Evolutionary conservation across 768 basidiomycete genomes (phyloP).

Genomic region (Phanerodontia chrysosporium): DNA sequence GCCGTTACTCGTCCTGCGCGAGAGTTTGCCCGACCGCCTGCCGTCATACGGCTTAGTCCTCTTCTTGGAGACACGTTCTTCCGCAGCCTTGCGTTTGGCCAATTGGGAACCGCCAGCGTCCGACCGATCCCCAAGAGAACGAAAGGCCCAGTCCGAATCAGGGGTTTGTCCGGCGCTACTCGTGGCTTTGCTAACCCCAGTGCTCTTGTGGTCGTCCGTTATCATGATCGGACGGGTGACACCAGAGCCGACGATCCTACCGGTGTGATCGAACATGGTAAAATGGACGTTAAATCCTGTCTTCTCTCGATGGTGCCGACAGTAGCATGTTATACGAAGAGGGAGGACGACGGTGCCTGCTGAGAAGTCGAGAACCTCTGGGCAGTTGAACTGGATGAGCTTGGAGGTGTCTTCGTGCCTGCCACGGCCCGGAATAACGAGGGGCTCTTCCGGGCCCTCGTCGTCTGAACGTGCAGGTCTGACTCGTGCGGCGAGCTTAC

Average conservation of each 20-base stretch:
- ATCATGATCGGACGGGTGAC: conserved; percentile 93
- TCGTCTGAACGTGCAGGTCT: conserved; percentile 74
- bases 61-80: conserved; percentile 36
- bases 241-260: conserved; percentile 77
- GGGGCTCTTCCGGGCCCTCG: conserved; percentile 55
- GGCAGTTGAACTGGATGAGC: conserved; percentile 95
- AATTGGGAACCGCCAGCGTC: conserved; percentile 31
- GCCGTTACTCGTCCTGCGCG: conserved; percentile 26
- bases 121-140: conserved; percentile 4
- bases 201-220: conserved; percentile 97
- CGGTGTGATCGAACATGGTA: conserved; percentile 74
- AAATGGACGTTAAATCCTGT: conserved; percentile 90
- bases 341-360: conserved; percentile 87
- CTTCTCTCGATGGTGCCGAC: conserved; percentile 97
- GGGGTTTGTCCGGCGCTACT: conserved; percentile 8
- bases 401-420: conserved; percentile 69
- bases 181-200: conserved; percentile 26
- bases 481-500: conserved; percentile 83
- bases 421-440: conserved; percentile 33
- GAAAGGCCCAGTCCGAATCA: conserved; percentile 11
- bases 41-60: conserved; percentile 71
- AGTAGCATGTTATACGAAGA: conserved; percentile 95
- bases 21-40: conserved; percentile 24
- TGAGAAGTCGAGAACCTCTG: conserved; percentile 84
- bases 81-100: conserved; percentile 47